Percentiles rank a stretch among this genome's conserved stretches.
These are phyloP conservation scores for Conticribra guillardii DNA, from an alignment of 108 stramenopile species.

Conservation along the genomic window DNA sequence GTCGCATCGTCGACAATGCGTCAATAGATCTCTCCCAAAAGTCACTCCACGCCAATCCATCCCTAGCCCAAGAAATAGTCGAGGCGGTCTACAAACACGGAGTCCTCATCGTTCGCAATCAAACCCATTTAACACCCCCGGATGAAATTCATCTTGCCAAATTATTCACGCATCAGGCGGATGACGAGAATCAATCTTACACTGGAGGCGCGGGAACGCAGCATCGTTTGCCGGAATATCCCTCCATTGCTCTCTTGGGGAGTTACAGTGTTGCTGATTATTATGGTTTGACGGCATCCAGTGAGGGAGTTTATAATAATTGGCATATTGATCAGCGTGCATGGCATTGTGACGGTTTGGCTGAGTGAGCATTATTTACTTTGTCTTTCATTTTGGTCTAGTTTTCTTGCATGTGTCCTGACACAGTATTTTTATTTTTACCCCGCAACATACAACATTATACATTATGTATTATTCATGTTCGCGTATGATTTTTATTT, in stretches of 20 bases:
- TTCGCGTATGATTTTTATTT: background rate
- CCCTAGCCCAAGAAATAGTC: background rate
- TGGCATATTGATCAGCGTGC: slow-evolving; percentile 12
- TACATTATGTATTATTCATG: background rate
- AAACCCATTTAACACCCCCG: slow-evolving; percentile 8
- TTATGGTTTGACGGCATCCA: slow-evolving; percentile 12
- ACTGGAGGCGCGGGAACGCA: slow-evolving; percentile 21
- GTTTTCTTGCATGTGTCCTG: too few species aligned
- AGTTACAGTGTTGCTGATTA: slow-evolving; percentile 9
- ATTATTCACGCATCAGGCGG: slow-evolving; percentile 16
- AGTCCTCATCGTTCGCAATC: slow-evolving; percentile 9
- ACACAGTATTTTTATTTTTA: too few species aligned
- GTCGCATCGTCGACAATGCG: slow-evolving; percentile 9
- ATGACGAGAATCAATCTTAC: slow-evolving; percentile 8
- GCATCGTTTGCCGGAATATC: slow-evolving; percentile 17
- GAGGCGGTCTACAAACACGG: slow-evolving; percentile 5
- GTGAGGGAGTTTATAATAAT: slow-evolving; percentile 14
- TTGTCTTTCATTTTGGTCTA: too few species aligned
- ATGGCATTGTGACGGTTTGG: slow-evolving; percentile 25
- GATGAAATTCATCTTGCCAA: slow-evolving; percentile 13
- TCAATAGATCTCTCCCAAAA: slow-evolving; percentile 14
- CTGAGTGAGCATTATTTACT: background rate
- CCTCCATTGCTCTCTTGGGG: slow-evolving; percentile 5
- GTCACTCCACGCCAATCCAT: slow-evolving; percentile 2
- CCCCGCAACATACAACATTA: background rate